Evolutionary conservation across 31 red algal genomes (phyloP), one percentile per base, ranked within the genome.

Genomic region (Endocladia muricata): DNA sequence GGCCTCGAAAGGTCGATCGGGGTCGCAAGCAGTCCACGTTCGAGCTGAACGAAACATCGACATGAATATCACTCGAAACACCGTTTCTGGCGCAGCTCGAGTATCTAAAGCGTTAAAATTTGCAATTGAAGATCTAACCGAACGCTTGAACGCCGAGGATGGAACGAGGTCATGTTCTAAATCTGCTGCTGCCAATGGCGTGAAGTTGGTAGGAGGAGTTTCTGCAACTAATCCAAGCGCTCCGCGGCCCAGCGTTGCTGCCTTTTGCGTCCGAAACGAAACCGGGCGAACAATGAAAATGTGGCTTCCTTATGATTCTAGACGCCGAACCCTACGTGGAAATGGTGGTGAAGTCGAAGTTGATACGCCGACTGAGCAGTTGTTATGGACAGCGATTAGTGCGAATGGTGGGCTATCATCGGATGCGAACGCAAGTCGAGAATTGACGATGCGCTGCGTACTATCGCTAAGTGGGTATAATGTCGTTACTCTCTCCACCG

Each of bases 201-300:
- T 26, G 39, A 67, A 33, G 6, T 21, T 67, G 9, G 19, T 8
- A 13, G n/a, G 32, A 6, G 39, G 9, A 26, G 23, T 32, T 4
- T 19, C 6, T 7, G 25, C 34, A 8, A 21, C 79, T 4, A 52
- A 38, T 22, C 51, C 73, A 41, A 67, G 51, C 51, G 80, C 82
- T 0, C 78, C 33, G 26, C 56, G 94, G 69, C 94, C 94, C 40
- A 93, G 90, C 64, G 91, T 94, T 21, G 86, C 96, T 7, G 96
- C 96, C 5, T 98, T 94, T 28, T 87, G 87, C 54, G 86, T 98
- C 11, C 81, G 86, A 51, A 98, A 98, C 55, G 84, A 93, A 60
- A 91, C 81, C 3, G 96, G 96, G 37, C 79, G 87, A 32, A 22
- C 79, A 19, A 60, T 94, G 73, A 52, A 82, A 2, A 77, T 98